Conservation (phyloP, 306 rosid genomes). For the Dalbergia oliveri region DNA sequence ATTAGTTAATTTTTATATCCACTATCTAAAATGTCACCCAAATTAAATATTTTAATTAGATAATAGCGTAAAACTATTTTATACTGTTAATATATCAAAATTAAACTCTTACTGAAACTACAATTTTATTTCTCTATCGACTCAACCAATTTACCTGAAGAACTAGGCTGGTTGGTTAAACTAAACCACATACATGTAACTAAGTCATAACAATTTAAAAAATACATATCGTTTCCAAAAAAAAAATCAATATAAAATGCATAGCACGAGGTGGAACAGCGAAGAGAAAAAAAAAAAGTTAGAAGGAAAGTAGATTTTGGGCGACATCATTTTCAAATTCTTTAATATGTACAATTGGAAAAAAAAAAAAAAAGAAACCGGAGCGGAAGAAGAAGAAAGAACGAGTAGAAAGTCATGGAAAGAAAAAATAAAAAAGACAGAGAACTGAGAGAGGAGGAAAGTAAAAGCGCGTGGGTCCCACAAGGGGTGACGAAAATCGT, state of each 20-base stretch:
- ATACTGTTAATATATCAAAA: too few species aligned
- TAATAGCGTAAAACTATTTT: too few species aligned
- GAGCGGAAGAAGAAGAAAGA: neutral
- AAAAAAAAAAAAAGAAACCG: neutral
- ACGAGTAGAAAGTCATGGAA: neutral
- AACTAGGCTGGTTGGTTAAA: neutral
- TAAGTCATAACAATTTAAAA: neutral
- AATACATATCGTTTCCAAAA: neutral
- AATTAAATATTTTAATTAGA: too few species aligned
- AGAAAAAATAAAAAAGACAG: too few species aligned
- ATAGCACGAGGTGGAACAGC: neutral
- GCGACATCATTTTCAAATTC: neutral
- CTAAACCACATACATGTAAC: neutral
- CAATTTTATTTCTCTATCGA: neutral
- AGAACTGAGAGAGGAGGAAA: neutral
- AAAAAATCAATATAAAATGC: too few species aligned
- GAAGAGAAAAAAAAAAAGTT: too few species aligned
- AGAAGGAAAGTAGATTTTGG: neutral
- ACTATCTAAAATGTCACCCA: too few species aligned
- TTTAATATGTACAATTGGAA: neutral
- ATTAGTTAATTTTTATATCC: too few species aligned
- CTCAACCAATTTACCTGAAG: neutral
- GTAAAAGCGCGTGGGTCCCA: conserved; percentile 74
- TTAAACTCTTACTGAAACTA: too few species aligned
- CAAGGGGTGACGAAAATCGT: conserved; percentile 48